These are phyloP conservation scores for Annona squamosa DNA, from an alignment of 164 flowering plant genomes.

Conservation along the genomic window DNA sequence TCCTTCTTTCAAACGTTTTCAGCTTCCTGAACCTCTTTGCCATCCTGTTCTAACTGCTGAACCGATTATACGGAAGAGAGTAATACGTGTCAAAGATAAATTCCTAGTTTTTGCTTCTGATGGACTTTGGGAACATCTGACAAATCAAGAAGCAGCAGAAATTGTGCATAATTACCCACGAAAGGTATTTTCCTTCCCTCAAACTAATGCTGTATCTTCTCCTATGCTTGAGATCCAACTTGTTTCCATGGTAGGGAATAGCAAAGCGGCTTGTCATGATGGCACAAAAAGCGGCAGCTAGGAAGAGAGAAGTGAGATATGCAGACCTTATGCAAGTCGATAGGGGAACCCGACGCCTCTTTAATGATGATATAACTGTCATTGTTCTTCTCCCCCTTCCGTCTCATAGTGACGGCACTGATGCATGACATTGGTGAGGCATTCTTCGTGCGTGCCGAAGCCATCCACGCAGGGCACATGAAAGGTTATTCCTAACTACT, in stretches of 20 bases:
- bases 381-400: no score
- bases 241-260: slow-evolving; percentile 48
- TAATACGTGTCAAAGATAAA: slow-evolving; percentile 40
- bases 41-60: slow-evolving; percentile 65
- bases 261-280: slow-evolving; percentile 53
- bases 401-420: no score
- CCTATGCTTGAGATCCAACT: background rate
- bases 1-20: slow-evolving; percentile 48
- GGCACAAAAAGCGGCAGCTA: slow-evolving; percentile 56
- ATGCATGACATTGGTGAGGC: no score
- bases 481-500: no score
- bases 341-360: slow-evolving; percentile 41
- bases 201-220: background rate
- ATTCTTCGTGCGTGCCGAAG: no score
- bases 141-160: slow-evolving; percentile 67
- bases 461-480: no score
- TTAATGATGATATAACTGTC: slow-evolving; percentile 79
- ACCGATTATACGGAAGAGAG: slow-evolving; percentile 44
- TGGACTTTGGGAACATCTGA: slow-evolving; percentile 82
- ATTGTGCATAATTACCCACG: slow-evolving; percentile 54
- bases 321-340: slow-evolving; percentile 42
- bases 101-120: slow-evolving; percentile 88
- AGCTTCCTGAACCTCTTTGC: slow-evolving; percentile 44
- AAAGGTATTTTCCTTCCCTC: slow-evolving; percentile 23
- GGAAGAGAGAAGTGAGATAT: slow-evolving; percentile 46